A percentile compares a stretch with the other conserved stretches of the same genome.
These are phyloP conservation scores for Thinopyrum obtusiflorum DNA, from an alignment of 202 grass and related monocot species.

Conservation along the genomic window DNA sequence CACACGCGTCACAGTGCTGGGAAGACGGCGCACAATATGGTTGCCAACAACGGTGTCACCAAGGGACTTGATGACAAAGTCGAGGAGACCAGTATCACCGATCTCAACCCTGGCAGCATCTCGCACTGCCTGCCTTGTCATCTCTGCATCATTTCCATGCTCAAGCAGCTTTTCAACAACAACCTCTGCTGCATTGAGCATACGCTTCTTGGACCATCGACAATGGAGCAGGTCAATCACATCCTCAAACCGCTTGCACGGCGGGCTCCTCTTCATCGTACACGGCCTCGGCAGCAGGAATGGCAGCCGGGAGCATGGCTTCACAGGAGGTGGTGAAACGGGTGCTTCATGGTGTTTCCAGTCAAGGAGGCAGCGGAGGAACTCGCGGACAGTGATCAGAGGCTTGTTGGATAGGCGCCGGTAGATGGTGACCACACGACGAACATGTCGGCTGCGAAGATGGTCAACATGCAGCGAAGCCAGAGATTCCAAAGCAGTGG, in stretches of 20 bases:
- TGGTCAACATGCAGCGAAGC: constrained; percentile 53
- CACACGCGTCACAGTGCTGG: constrained; percentile 58
- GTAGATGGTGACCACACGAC: constrained; percentile 60
- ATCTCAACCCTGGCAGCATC: constrained; percentile 79
- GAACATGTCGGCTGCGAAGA: constrained; percentile 60
- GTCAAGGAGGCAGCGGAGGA: constrained; percentile 74
- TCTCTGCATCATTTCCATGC: constrained; percentile 47
- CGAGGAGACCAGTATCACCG: constrained; percentile 88
- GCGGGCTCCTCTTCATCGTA: constrained; percentile 42
- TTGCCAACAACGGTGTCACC: constrained; percentile 62
- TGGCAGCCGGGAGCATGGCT: not conserved
- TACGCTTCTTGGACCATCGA: constrained; percentile 73
- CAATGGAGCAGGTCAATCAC: constrained; percentile 49
- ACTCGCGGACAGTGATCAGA: constrained; percentile 56
- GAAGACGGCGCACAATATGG: constrained; percentile 61
- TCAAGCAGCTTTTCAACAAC: constrained; percentile 69
- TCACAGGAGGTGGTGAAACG: not conserved
- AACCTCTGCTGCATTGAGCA: constrained; percentile 67
- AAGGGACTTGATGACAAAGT: constrained; percentile 92
- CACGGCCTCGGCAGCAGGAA: constrained; percentile 30
- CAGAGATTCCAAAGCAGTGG: constrained; percentile 47
- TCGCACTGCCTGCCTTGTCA: constrained; percentile 77
- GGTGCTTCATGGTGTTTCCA: constrained; percentile 55
- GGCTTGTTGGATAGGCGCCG: constrained; percentile 56
- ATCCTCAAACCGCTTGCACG: constrained; percentile 65